These are phyloP conservation scores for Metschnikowia continentalis DNA, from an alignment of 805 yeast genomes.

Conservation along the genomic window DNA sequence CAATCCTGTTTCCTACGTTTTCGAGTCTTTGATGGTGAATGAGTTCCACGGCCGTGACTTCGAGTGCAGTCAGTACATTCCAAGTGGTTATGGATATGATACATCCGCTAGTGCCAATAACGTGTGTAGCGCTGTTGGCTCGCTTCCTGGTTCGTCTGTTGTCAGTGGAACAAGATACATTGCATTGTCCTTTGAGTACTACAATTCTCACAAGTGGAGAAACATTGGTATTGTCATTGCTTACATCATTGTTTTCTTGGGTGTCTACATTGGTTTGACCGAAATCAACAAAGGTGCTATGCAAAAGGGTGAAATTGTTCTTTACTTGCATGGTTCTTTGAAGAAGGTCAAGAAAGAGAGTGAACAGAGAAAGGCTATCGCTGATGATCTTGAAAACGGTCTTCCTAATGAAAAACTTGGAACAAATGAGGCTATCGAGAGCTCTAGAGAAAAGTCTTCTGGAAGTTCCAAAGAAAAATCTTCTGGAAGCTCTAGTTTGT, in stretches of 20 bases:
- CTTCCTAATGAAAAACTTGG: conserved; percentile 27
- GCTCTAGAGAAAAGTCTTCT: conserved; percentile 16
- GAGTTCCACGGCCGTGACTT: conserved; percentile 59
- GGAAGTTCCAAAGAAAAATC: conserved; percentile 11
- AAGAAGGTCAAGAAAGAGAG: conserved; percentile 39
- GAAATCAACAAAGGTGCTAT: conserved; percentile 45
- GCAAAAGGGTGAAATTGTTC: conserved; percentile 40
- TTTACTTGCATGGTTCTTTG: conserved; percentile 36
- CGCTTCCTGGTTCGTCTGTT: conserved; percentile 46
- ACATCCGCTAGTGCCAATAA: conserved; percentile 32
- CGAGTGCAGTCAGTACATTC: conserved; percentile 54
- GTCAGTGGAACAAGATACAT: conserved; percentile 64
- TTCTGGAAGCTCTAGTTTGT: conserved; percentile 9
- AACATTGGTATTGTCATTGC: conserved; percentile 66
- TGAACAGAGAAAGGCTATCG: conserved; percentile 18
- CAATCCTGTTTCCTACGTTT: conserved; percentile 39
- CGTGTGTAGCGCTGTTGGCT: conserved; percentile 60
- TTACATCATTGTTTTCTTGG: conserved; percentile 42
- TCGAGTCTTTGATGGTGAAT: conserved; percentile 57
- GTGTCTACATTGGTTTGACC: conserved; percentile 30
- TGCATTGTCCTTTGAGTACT: conserved; percentile 44
- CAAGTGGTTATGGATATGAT: conserved; percentile 54
- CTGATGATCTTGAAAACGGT: conserved; percentile 35
- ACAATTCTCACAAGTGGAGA: conserved; percentile 68
- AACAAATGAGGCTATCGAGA: conserved; percentile 27